Evolutionary conservation across 306 rosid genomes (phyloP), one percentile per base, ranked within the genome.

Genomic region (Crataegus laevigata): DNA sequence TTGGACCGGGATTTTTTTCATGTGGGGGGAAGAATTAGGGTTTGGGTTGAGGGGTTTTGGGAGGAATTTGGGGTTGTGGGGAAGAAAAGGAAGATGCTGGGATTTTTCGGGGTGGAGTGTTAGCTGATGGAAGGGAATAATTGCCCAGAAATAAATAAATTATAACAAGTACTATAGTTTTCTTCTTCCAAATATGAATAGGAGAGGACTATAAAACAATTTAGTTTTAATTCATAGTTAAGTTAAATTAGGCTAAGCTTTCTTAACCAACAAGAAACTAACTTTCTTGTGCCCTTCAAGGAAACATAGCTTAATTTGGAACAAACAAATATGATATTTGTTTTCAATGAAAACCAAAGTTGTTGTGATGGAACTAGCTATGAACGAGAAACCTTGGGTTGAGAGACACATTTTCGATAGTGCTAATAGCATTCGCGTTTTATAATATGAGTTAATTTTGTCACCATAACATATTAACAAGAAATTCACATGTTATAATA

Each of bases 1-100:
- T 70, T 80, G 25, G 62, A 45, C 36, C 22, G 72, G 70, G 11
- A 4, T 43, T 50, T 69, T 75, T 79, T 78, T 82, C 78, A 78
- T 81, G 79, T 28, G 75, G 5, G 71, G 71, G 21, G 17, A 45
- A 18, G 29, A 43, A 26, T 50, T 25, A 69, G 77, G 69, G 72
- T 45, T 54, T 50, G 80, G 79, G 75, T 83, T 77, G 62, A 14
- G 14, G 79, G 78, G 72, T 40, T 24, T 42, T 15, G 11, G 17
- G 2, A 18, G 10, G 38, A 3, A 40, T 45, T n/a, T 21, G 14
- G 14, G 68, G 28, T 28, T 52, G n/a, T 17, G 34, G 4, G 11
- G 5, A 28, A 34, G 60, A 57, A 54, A 50, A 66, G 32, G 63
- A 72, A 28, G 54, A 61, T 38, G 54, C 5, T 7, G 32, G 40